Base-by-base conservation (phyloP, 2,329 filamentous ascomycete genomes). In the Allantophomopsis lycopodina region DNA sequence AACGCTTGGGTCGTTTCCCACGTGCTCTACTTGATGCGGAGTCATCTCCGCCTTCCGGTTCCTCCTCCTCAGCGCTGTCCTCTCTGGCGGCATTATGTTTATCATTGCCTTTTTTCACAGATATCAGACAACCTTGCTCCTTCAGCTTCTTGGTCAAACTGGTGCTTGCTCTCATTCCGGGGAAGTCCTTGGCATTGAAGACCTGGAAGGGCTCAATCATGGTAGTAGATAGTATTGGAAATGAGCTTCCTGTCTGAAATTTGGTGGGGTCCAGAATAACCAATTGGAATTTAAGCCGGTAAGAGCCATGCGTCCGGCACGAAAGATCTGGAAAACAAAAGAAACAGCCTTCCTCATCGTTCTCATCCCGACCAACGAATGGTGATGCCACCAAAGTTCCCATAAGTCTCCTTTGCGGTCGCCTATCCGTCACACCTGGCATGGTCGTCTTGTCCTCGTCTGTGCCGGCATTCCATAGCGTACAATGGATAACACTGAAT, bases 321-420 rank as follows among this genome's bases (percentile, higher is more conserved):
- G 81, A 87, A 15, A 91, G 66, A 54, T 91, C 84, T 0, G 83
- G 80, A 54, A 91, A 91, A 55, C 82, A 85, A 58, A 89, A 91
- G 64, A 89, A 91, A 52, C 80, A 86, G 1, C 84, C 83, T 46
- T 86, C 79, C 16, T 73, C 60, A 39, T 76, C 75, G 39, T 76
- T 66, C 51, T 89, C 83, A 54, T 91, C 84, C 40, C 73, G 68
- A 7, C 82, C 83, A 5, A 83, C 75, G 48, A 86, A 88, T 0
- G 83, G 79, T 1, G 79, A 83, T 6, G 80, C 76, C 3, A 88
- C 82, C 7, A 86, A 62, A 7, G 82, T 83, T 14, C 84, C 84
- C 81, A 89, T 89, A 32, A 91, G 63, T 18, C 83, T 70, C 35
- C 83, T 73, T 45, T 84, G 83, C 42, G 81, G 76, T 35, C 79